These are phyloP conservation scores for Discostella stelligeroides DNA, from an alignment of 108 stramenopile genomes.

Conservation along the genomic window DNA sequence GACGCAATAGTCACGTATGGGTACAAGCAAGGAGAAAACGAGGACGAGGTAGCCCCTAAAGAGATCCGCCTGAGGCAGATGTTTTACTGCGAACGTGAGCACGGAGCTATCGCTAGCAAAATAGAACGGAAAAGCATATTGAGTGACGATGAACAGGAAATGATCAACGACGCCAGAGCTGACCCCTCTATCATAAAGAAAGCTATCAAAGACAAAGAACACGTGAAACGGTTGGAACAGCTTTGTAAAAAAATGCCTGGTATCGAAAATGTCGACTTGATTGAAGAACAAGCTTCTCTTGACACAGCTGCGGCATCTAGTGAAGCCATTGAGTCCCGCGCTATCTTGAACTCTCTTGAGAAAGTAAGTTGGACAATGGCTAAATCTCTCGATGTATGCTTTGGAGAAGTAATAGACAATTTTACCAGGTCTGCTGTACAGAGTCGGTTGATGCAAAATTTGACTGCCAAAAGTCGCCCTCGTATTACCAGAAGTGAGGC, in stretches of 20 bases:
- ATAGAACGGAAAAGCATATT: constrained; percentile 18
- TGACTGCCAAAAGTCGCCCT: neutral
- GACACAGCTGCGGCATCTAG: neutral
- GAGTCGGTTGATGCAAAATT: neutral
- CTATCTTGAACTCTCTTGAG: constrained; percentile 9
- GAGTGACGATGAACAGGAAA: constrained; percentile 15
- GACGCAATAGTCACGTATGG: constrained; percentile 34
- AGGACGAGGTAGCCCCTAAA: constrained; percentile 5
- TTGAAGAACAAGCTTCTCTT: neutral
- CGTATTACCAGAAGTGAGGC: constrained; percentile 11
- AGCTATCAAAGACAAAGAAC: constrained; percentile 10
- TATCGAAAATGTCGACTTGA: constrained; percentile 16
- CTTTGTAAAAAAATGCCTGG: constrained; percentile 28
- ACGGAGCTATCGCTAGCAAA: constrained; percentile 24
- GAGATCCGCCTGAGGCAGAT: constrained; percentile 47
- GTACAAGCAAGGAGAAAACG: constrained; percentile 30
- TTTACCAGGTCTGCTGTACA: constrained; percentile 16
- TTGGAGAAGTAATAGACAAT: constrained; percentile 22
- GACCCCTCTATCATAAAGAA: constrained; percentile 25
- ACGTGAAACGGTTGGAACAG: constrained; percentile 13
- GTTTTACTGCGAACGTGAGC: constrained; percentile 52
- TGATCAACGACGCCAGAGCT: constrained; percentile 19
- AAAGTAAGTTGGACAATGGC: constrained; percentile 38
- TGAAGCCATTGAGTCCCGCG: neutral
- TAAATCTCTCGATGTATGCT: constrained; percentile 28